Evolutionary conservation across 192 early-diverging fungal genomes (phyloP).

Genomic region (Cladochytrium replicatum): DNA sequence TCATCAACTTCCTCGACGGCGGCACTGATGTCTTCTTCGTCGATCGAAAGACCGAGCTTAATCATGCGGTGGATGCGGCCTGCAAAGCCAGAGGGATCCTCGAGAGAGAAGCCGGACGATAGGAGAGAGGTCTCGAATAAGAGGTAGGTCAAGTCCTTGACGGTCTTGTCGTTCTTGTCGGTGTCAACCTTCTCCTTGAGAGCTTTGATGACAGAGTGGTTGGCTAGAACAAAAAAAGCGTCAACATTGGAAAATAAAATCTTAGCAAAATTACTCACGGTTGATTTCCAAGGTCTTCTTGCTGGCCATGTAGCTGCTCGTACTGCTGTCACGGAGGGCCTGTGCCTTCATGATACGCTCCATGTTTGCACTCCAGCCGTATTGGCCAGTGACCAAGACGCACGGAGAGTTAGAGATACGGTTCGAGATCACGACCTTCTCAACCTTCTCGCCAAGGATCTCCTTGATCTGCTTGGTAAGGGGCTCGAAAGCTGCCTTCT

Average conservation of each 20-base stretch:
- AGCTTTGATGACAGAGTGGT: slow-evolving; percentile 88
- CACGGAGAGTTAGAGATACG: slow-evolving; percentile 95
- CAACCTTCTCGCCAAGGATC: slow-evolving; percentile 96
- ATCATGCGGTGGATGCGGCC: slow-evolving; percentile 98
- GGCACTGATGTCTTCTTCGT: slow-evolving; percentile 60
- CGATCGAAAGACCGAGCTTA: slow-evolving; percentile 93
- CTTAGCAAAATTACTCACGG: no score
- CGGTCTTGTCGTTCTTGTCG: slow-evolving; percentile 98
- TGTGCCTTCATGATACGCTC: slow-evolving; percentile 99
- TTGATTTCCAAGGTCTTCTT: slow-evolving; percentile 99
- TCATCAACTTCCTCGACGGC: slow-evolving; percentile 24
- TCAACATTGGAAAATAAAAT: no score
- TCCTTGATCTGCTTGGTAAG: slow-evolving; percentile 95
- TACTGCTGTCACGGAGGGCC: slow-evolving; percentile 95
- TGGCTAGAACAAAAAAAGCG: no score
- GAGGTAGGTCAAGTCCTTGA: slow-evolving; percentile 91
- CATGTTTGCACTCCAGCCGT: slow-evolving; percentile 99
- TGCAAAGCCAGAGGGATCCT: slow-evolving; percentile 88
- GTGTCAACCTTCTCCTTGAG: slow-evolving; percentile 85
- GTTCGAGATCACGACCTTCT: slow-evolving; percentile 90
- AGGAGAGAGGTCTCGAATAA: slow-evolving; percentile 93
- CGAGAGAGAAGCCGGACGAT: slow-evolving; percentile 93
- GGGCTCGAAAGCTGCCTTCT: slow-evolving; percentile 84
- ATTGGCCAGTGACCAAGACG: slow-evolving; percentile 97
- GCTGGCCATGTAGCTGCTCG: slow-evolving; percentile 99